Conservation (phyloP, 2,329 filamentous ascomycete genomes). For the Fusarium chlamydosporum region DNA sequence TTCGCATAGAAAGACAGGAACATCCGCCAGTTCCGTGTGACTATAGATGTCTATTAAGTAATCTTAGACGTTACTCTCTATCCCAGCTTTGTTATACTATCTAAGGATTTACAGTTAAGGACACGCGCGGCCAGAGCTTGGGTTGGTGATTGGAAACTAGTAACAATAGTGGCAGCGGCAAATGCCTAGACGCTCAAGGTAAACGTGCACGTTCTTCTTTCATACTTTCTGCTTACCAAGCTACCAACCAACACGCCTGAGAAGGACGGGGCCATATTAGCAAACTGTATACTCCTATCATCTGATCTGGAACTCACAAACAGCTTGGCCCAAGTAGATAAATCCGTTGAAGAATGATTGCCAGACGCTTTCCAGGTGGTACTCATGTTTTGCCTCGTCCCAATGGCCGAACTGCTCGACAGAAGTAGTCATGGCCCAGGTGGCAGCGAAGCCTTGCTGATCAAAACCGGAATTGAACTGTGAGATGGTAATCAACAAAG, state of each 20-base stretch:
- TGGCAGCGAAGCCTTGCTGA: slow-evolving; percentile 55
- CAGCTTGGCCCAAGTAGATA: slow-evolving; percentile 55
- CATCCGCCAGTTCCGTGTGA: slow-evolving; percentile 47
- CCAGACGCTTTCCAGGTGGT: slow-evolving; percentile 52
- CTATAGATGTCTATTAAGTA: slow-evolving; percentile 38
- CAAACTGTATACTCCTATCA: rapidly evolving
- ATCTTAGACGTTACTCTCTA: background rate
- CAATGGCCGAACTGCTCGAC: slow-evolving; percentile 54
- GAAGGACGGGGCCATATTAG: background rate
- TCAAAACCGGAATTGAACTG: slow-evolving; percentile 59
- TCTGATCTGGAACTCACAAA: slow-evolving; percentile 36
- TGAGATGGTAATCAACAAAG: slow-evolving; percentile 9
- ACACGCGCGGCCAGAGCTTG: slow-evolving; percentile 47
- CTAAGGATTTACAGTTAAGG: slow-evolving; percentile 33
- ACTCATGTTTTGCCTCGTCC: slow-evolving; percentile 44
- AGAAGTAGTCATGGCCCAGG: slow-evolving; percentile 57
- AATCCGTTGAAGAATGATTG: slow-evolving; percentile 56
- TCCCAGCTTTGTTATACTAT: background rate
- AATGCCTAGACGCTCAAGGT: slow-evolving; percentile 56
- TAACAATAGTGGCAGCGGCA: slow-evolving; percentile 37
- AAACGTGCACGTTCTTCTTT: slow-evolving; percentile 52
- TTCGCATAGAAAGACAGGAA: slow-evolving; percentile 56
- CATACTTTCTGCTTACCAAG: slow-evolving; percentile 45
- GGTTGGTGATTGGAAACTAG: slow-evolving; percentile 34
- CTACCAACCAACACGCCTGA: slow-evolving; percentile 47